A percentile compares a stretch with the other conserved stretches of the same genome.
These are phyloP conservation scores for Escovopsis sp. DNA, from an alignment of 2,329 filamentous ascomycete genomes.

Conservation along the genomic window DNA sequence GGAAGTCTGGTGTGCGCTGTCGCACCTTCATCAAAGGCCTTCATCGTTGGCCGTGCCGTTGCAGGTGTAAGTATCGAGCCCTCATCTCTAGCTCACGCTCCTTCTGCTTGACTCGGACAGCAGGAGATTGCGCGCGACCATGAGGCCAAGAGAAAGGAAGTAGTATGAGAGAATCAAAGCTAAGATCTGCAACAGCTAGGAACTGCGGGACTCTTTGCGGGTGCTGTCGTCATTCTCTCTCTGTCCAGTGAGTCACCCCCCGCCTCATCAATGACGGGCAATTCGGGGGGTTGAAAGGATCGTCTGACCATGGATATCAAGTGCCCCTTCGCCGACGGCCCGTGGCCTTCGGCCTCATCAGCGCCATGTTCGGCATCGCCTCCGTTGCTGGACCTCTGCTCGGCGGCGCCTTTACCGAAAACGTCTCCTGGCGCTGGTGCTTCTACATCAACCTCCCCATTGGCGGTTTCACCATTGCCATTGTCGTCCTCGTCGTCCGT, in stretches of 20 bases:
- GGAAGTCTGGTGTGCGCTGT: slow-evolving; percentile 30
- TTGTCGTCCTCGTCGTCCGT: slow-evolving; percentile 33
- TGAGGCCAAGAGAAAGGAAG: too few relatives aligned
- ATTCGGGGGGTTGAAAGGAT: background rate
- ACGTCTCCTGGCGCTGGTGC: slow-evolving; percentile 38
- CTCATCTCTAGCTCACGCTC: too few relatives aligned
- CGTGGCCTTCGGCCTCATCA: slow-evolving; percentile 38
- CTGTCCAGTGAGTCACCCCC: slow-evolving; percentile 19
- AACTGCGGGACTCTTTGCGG: slow-evolving; percentile 35
- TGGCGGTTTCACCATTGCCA: slow-evolving; percentile 30
- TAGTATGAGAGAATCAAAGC: background rate
- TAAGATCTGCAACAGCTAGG: slow-evolving; percentile 23
- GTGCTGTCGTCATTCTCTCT: slow-evolving; percentile 32
- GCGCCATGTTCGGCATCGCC: slow-evolving; percentile 42
- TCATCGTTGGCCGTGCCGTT: slow-evolving; percentile 38
- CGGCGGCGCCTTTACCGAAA: slow-evolving; percentile 35
- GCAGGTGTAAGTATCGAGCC: slow-evolving; percentile 22
- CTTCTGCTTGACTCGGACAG: background rate
- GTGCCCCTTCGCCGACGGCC: slow-evolving; percentile 40
- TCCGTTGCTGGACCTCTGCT: slow-evolving; percentile 35
- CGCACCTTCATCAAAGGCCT: slow-evolving; percentile 29
- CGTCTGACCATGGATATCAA: slow-evolving; percentile 3
- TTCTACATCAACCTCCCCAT: slow-evolving; percentile 34
- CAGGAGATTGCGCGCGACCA: too few relatives aligned
- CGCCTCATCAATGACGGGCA: too few relatives aligned